phyloP scores from a whole-genome alignment of 2,329 filamentous ascomycete species.

The Ramularia collo-cygni region DNA sequence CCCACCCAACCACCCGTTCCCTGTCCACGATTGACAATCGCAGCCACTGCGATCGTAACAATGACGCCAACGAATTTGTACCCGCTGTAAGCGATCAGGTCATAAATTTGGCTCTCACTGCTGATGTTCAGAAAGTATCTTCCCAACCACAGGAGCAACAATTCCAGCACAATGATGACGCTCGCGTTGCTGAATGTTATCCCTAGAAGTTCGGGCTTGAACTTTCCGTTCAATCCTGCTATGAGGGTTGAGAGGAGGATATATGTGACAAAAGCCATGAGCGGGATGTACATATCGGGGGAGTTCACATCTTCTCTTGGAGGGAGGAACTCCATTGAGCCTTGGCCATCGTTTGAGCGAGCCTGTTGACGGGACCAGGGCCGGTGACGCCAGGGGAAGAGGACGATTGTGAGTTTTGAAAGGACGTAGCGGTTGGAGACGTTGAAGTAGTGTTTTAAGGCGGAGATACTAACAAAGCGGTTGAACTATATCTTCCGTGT shows the following conservation, averaged over 20 bases:
- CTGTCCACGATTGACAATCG: slow-evolving; percentile 68
- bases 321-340: slow-evolving; percentile 66
- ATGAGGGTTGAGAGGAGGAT: slow-evolving; percentile 88
- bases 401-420: slow-evolving; percentile 84
- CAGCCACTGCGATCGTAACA: slow-evolving; percentile 71
- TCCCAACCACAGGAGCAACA: slow-evolving; percentile 81
- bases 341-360: slow-evolving; percentile 44
- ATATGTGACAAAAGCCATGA: slow-evolving; percentile 97
- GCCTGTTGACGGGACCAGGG: slow-evolving; percentile 91
- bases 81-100: slow-evolving; percentile 90
- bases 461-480: slow-evolving; percentile 83
- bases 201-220: slow-evolving; percentile 88
- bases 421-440: slow-evolving; percentile 96
- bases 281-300: slow-evolving; percentile 98
- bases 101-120: slow-evolving; percentile 86
- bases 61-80: slow-evolving; percentile 99
- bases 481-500: slow-evolving; percentile 49
- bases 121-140: slow-evolving; percentile 92
- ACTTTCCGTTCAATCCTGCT: slow-evolving; percentile 81
- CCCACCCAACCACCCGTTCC: slow-evolving; percentile 83
- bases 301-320: slow-evolving; percentile 87
- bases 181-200: slow-evolving; percentile 81
- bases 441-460: slow-evolving; percentile 98
- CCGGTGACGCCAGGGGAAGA: slow-evolving; percentile 96
- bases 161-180: slow-evolving; percentile 77